phyloP scores from a whole-genome alignment of 108 stramenopile species.

The Conticribra guillardii region DNA sequence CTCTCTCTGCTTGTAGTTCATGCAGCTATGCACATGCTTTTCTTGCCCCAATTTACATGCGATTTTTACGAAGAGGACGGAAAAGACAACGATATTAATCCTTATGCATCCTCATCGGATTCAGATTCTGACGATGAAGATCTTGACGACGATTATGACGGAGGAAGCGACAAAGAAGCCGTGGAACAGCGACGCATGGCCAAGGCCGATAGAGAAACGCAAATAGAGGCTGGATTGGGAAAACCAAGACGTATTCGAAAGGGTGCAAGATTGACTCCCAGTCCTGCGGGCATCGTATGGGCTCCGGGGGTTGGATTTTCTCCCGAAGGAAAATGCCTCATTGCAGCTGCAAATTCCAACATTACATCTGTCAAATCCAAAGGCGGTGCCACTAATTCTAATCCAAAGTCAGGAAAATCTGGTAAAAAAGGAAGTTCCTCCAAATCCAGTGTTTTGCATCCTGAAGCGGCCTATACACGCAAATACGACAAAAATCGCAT shows the following conservation, averaged over 20 bases:
- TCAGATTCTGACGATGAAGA: conserved; percentile 17
- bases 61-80: conserved; percentile 88
- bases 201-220: conserved; percentile 64
- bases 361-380: background rate
- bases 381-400: background rate
- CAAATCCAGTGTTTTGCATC: conserved; percentile 17
- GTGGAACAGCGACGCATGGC: conserved; percentile 9
- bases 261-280: conserved; percentile 61
- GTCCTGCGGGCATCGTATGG: conserved; percentile 79
- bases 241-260: conserved; percentile 46
- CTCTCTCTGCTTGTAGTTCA: conserved; percentile 90
- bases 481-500: conserved; percentile 93
- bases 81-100: conserved; percentile 14
- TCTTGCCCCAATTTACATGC: conserved; percentile 92
- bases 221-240: conserved; percentile 65
- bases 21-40: conserved; percentile 94
- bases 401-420: background rate
- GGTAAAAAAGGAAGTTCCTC: background rate
- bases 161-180: conserved; percentile 4
- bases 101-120: conserved; percentile 10
- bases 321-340: conserved; percentile 39
- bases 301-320: conserved; percentile 72
- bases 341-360: background rate
- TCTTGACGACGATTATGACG: conserved; percentile 13
- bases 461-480: conserved; percentile 58